A percentile compares a stretch with the other conserved stretches of the same genome.
Conservation (phyloP, 192 early-diverging fungal genomes). For the Diversispora epigaea region DNA sequence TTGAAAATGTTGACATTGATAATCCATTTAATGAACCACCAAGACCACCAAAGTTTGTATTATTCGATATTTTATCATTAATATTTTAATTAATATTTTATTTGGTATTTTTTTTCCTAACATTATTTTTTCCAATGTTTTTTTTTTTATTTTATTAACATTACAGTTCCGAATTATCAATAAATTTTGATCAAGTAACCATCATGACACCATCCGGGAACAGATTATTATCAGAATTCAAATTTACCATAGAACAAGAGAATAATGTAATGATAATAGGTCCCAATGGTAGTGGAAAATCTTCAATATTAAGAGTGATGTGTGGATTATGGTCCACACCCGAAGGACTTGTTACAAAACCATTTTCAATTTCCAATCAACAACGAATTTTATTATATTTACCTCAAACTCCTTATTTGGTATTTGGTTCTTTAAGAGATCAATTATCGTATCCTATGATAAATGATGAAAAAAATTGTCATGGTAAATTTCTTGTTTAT, state of each 20-base stretch:
- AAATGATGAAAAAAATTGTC: conserved; percentile 36
- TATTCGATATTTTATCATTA: background rate
- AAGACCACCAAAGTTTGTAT: conserved; percentile 32
- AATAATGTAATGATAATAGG: conserved; percentile 67
- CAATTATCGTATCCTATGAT: conserved; percentile 64
- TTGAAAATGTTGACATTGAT: conserved; percentile 52
- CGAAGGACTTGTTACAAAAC: conserved; percentile 48
- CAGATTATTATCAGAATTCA: conserved; percentile 46
- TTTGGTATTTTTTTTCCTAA: background rate
- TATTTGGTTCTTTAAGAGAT: conserved; percentile 60
- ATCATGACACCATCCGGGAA: conserved; percentile 38
- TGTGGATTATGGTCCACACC: conserved; percentile 71
- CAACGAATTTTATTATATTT: conserved; percentile 52
- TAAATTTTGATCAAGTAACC: conserved; percentile 42
- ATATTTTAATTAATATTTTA: background rate
- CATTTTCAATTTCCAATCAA: background rate
- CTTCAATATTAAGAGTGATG: conserved; percentile 73
- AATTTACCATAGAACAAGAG: conserved; percentile 50
- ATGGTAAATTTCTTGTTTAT: conserved; percentile 28
- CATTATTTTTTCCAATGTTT: background rate
- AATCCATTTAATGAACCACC: conserved; percentile 41
- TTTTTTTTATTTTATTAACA: background rate
- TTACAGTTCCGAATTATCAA: conserved; percentile 23
- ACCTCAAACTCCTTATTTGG: conserved; percentile 67
- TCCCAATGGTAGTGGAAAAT: conserved; percentile 84